phyloP scores from a whole-genome alignment of 345 rosid genomes.

The Rhizophora mangle region DNA sequence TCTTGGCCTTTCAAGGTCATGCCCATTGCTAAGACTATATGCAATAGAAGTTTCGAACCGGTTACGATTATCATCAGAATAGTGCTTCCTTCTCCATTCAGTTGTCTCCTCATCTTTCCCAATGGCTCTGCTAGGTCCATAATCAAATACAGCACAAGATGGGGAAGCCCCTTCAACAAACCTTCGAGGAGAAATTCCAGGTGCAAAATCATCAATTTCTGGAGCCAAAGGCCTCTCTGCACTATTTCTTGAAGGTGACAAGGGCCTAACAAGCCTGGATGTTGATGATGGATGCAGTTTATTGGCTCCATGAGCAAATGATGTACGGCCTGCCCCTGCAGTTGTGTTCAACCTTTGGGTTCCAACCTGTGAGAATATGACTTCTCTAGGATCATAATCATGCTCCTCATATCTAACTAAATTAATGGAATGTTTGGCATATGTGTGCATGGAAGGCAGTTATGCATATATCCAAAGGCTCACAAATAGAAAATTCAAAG shows the following conservation, averaged over 20 bases:
- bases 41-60: slow-evolving; percentile 39
- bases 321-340: slow-evolving; percentile 40
- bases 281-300: slow-evolving; percentile 37
- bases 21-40: slow-evolving; percentile 44
- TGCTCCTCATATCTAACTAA: slow-evolving; percentile 30
- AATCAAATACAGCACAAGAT: slow-evolving; percentile 51
- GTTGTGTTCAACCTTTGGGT: slow-evolving; percentile 45
- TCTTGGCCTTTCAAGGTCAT: slow-evolving; percentile 65
- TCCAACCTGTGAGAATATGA: slow-evolving; percentile 47
- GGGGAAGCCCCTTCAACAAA: slow-evolving; percentile 56
- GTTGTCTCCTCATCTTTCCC: slow-evolving; percentile 50
- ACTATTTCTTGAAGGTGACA: slow-evolving; percentile 40
- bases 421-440: too few species aligned
- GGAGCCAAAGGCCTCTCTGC: slow-evolving; percentile 40
- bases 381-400: slow-evolving; percentile 53
- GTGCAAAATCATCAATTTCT: slow-evolving; percentile 44
- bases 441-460: too few species aligned
- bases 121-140: slow-evolving; percentile 47
- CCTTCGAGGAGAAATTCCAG: slow-evolving; percentile 59
- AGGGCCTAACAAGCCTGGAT: slow-evolving; percentile 41
- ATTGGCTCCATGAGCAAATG: slow-evolving; percentile 49
- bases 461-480: too few species aligned
- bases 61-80: slow-evolving; percentile 40
- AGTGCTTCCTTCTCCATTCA: slow-evolving; percentile 58
- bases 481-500: too few species aligned